Evolutionary conservation across 139 green algal genomes (phyloP), one percentile per base, ranked within the genome.

Genomic region (Yamagishiella unicocca): DNA sequence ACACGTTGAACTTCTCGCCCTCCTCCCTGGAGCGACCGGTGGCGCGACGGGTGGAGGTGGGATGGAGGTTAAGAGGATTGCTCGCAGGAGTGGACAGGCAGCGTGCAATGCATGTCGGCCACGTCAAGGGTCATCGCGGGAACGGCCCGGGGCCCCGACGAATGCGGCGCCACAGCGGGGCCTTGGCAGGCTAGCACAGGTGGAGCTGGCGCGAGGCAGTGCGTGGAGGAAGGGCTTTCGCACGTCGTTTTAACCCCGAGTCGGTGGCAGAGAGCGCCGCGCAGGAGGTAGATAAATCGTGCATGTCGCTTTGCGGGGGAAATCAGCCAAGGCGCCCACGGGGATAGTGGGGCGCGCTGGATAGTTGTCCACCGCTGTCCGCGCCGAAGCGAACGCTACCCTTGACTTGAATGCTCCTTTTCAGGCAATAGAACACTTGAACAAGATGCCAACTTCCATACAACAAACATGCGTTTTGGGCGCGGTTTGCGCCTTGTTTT

Each of bases 1-100:
- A 99, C 40, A 99, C 90, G 62, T 99, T 99, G 91, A 99, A 97
- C 90, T 97, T 96, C 88, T 98, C 96, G 7, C 84, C 82, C 89
- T 99, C 95, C 83, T 96, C 95, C 37, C 95, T 94, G 79, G n/a
- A n/a, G n/a, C n/a, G n/a, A n/a, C n/a, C n/a, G n/a, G n/a, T n/a
- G 31, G 66, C 12, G 66, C 31, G 66, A 14, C 12, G 17, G 62
- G 68, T 22, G 68, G 19, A 77, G 70, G 40, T 24, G 40, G 40
- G 38, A 38, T 10, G 25, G 24, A 24, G 70, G 70, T 50, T 78
- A 54, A n/a, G n/a, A n/a, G n/a, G n/a, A n/a, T 38, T 78, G 42
- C 25, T 29, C 38, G 14, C 31, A 14, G 31, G 25, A n/a, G 6
- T 73, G 31, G 4, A 31, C 27, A 27, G 21, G 25, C 1, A 27